Evolutionary conservation across 805 yeast species (phyloP).

Genomic region (Nakazawaea wyomingensis): DNA sequence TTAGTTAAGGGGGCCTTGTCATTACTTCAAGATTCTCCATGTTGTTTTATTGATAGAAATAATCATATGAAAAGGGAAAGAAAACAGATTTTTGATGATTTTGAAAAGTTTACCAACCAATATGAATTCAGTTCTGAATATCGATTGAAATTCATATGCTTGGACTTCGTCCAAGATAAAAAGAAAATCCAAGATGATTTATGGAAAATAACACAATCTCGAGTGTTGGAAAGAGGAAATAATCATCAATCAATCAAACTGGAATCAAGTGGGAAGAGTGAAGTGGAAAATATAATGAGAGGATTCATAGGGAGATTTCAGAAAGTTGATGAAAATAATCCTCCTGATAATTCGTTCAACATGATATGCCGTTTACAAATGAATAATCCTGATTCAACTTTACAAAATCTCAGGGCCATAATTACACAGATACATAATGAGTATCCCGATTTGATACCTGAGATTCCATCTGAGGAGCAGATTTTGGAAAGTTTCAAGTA

Average conservation of each 20-base stretch:
- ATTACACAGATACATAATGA: conserved; percentile 29
- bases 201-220: conserved; percentile 47
- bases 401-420: conserved; percentile 42
- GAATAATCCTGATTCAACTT: conserved; percentile 35
- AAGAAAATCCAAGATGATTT: conserved; percentile 24
- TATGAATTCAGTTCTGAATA: conserved; percentile 39
- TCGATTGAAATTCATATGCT: conserved; percentile 46
- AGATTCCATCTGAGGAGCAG: conserved; percentile 35
- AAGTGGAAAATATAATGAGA: conserved; percentile 58
- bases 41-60: conserved; percentile 77
- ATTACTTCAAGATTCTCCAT: conserved; percentile 33
- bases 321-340: conserved; percentile 36
- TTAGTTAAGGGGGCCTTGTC: conserved; percentile 44
- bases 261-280: conserved; percentile 36
- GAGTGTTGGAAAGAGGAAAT: conserved; percentile 73
- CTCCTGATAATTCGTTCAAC: conserved; percentile 70
- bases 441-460: conserved; percentile 40
- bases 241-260: conserved; percentile 80
- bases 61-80: conserved; percentile 75
- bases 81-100: conserved; percentile 52
- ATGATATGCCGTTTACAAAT: conserved; percentile 53
- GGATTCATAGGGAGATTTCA: conserved; percentile 73
- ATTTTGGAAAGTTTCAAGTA: conserved; percentile 41
- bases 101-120: conserved; percentile 35
- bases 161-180: conserved; percentile 51